Conservation (phyloP, 2,329 filamentous ascomycete genomes). For the Xylaria sp. region DNA sequence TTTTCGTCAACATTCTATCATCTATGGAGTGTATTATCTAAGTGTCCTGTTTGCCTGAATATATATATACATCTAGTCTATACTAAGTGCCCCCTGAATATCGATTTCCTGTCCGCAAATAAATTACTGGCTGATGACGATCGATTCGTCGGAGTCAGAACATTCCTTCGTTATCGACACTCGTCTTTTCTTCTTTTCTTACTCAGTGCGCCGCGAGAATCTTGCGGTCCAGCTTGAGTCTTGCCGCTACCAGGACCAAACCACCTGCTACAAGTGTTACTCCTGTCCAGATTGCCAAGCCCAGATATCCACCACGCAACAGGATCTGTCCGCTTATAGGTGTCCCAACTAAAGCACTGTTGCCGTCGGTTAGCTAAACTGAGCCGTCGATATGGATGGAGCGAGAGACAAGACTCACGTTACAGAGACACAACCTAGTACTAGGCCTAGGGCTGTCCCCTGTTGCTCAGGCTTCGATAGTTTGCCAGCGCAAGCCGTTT, state of each 20-base stretch:
- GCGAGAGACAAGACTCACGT: slow-evolving; percentile 49
- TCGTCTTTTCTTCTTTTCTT: background rate
- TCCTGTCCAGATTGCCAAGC: slow-evolving; percentile 53
- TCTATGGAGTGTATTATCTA: too few relatives aligned
- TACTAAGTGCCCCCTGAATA: too few relatives aligned
- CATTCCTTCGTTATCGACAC: background rate
- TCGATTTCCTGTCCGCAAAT: background rate
- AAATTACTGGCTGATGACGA: background rate
- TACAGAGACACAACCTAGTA: slow-evolving; percentile 55
- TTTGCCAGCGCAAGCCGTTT: slow-evolving; percentile 57
- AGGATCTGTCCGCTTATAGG: slow-evolving; percentile 56
- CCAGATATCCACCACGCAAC: slow-evolving; percentile 52
- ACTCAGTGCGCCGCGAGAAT: slow-evolving; percentile 28
- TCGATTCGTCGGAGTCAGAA: background rate
- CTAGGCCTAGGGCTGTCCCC: slow-evolving; percentile 55
- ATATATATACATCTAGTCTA: too few relatives aligned
- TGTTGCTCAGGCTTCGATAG: slow-evolving; percentile 52
- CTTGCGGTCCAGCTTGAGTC: slow-evolving; percentile 29
- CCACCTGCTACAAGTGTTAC: slow-evolving; percentile 49
- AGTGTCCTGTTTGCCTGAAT: too few relatives aligned
- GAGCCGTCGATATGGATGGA: background rate
- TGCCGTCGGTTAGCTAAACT: background rate
- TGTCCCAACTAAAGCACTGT: slow-evolving; percentile 53
- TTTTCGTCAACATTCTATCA: too few relatives aligned
- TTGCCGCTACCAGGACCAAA: slow-evolving; percentile 35